Percentiles rank a stretch among this genome's conserved stretches.
These are phyloP conservation scores for Seiridium cupressi DNA, from an alignment of 2,329 filamentous ascomycete species.

Conservation along the genomic window DNA sequence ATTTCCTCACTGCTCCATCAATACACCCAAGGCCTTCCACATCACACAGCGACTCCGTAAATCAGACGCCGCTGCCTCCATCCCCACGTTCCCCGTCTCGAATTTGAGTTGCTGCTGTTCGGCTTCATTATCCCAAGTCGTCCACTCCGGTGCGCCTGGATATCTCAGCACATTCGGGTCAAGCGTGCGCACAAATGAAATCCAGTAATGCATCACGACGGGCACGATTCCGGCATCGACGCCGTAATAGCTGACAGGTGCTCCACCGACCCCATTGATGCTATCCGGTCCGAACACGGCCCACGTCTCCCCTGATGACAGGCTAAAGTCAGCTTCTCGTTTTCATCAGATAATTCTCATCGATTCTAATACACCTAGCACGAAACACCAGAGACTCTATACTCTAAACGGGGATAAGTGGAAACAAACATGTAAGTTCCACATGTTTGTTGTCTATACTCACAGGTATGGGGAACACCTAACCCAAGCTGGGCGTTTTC, in stretches of 20 bases:
- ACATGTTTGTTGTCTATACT: too few relatives aligned
- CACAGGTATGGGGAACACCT: slow-evolving; percentile 46
- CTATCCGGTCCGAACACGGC: slow-evolving; percentile 48
- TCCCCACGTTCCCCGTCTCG: slow-evolving; percentile 35
- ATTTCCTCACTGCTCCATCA: slow-evolving; percentile 26
- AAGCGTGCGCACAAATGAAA: slow-evolving; percentile 44
- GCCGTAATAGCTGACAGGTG: slow-evolving; percentile 36
- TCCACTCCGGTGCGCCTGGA: slow-evolving; percentile 38
- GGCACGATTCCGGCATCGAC: slow-evolving; percentile 44
- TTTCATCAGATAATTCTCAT: too few relatives aligned
- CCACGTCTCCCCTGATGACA: slow-evolving; percentile 29
- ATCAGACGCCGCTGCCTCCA: slow-evolving; percentile 34
- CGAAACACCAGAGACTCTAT: too few relatives aligned
- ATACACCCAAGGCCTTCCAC: slow-evolving; percentile 36
- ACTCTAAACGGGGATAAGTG: too few relatives aligned
- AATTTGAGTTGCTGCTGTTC: slow-evolving; percentile 34
- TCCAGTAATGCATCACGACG: slow-evolving; percentile 47
- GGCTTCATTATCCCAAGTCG: slow-evolving; percentile 27
- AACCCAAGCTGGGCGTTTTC: slow-evolving; percentile 32
- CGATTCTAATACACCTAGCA: too few relatives aligned
- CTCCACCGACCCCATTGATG: slow-evolving; percentile 21
- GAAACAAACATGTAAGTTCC: too few relatives aligned
- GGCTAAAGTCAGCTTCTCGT: too few relatives aligned
- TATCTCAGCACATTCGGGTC: slow-evolving; percentile 40
- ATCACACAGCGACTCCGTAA: slow-evolving; percentile 37